Base-by-base conservation (phyloP, 768 basidiomycete species). In the Amyloporia xantha region DNA sequence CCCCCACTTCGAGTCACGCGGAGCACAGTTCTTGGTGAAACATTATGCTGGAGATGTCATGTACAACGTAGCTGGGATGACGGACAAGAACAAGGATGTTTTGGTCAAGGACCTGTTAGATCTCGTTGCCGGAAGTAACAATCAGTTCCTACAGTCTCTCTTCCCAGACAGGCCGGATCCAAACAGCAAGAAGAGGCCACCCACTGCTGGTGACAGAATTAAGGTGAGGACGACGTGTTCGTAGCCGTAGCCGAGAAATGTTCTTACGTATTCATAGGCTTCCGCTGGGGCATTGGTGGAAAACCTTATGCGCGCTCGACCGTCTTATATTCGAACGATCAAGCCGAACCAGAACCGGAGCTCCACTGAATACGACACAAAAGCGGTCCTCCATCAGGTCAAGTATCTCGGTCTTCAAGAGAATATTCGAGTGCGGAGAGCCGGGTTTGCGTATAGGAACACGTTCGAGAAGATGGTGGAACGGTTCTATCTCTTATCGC, bases 381-480 rank as follows among this genome's bases (percentile, higher is more conserved):
- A 97, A 65, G 93, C 92, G 11, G 89, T 99, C 51, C 73, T 99
- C 37, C 96, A 99, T 71, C 96, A 99, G 68, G 92, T 99, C 74
- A 98, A 99, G 66, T 99, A 99, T 65, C 84, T 99, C 36, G 96
- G 96, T 62, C 69, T 99, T 48, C 92, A 99, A 65, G 96, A 99
- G 68, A 99, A 99, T 62, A 97, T 99, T 47, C 84, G 96, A 41
- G 93, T 99, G 37, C 85, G 96, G 48, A 80, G 96, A 51, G 96
- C 96, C 20, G 96, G 96, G 41, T 99, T 99, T 63, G 96, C 96
- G 0, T 99, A 99, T 66, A 73, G 96, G 51, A 98, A 98, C 58
- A 93, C 95, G 1, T 99, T 99, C 60, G 91, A 95, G 67, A 98
- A 97, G 73, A 92, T 99, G 90, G 90, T 99, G 33, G 93, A 98